These are phyloP conservation scores for Chloris gayana DNA, from an alignment of 176 grass and related monocot genomes.

Conservation along the genomic window DNA sequence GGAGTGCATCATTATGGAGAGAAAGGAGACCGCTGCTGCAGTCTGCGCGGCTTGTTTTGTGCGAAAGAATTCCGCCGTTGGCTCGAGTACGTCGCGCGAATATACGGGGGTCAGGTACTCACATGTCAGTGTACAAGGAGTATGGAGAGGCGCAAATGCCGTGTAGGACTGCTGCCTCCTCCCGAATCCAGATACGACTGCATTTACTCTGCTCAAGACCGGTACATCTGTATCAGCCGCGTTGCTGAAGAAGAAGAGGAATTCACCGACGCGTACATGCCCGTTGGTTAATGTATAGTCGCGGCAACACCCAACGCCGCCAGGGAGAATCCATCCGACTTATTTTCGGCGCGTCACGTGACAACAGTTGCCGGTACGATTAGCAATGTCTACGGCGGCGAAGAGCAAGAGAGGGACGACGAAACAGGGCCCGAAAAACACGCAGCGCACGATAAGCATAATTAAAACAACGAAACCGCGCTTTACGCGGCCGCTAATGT, in stretches of 20 bases:
- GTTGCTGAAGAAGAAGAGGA: not conserved
- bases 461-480: not conserved
- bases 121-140: not conserved
- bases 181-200: not conserved
- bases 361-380: not conserved
- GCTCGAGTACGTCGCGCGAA: constrained; percentile 8
- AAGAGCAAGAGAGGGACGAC: not conserved
- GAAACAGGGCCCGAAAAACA: not conserved
- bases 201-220: not conserved
- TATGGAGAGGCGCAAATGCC: constrained; percentile 34
- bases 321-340: not conserved
- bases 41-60: no score
- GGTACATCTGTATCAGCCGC: not conserved
- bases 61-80: not conserved
- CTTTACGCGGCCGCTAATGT: not conserved
- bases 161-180: constrained; percentile 2
- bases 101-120: not conserved
- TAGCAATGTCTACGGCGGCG: no score
- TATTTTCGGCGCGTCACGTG: not conserved
- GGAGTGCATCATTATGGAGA: not conserved
- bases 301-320: not conserved
- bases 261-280: not conserved
- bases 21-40: not conserved
- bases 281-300: not conserved
- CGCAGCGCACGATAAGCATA: not conserved